Conservation (phyloP, 495 filamentous ascomycete species). For the Apiosordaria backusii region DNA sequence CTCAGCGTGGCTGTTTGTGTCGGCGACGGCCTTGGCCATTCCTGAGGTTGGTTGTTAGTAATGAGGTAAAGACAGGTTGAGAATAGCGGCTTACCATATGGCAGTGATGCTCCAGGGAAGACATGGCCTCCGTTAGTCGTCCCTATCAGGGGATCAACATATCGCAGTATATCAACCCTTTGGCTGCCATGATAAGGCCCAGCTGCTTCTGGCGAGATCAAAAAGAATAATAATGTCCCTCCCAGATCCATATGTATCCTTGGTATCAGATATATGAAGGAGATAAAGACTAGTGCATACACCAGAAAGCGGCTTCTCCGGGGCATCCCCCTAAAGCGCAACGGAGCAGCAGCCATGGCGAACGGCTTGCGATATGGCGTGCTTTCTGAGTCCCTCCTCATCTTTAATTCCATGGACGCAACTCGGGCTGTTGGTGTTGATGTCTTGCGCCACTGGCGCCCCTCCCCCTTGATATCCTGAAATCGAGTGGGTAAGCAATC, state of each 20-base stretch:
- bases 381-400: neutral
- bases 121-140: slow-evolving; percentile 66
- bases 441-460: no score
- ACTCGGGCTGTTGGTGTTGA: neutral
- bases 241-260: slow-evolving; percentile 22
- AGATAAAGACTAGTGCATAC: slow-evolving; percentile 28
- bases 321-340: slow-evolving; percentile 34
- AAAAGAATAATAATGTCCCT: slow-evolving; percentile 17
- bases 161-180: slow-evolving; percentile 35
- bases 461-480: neutral
- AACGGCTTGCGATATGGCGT: slow-evolving; percentile 24
- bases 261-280: slow-evolving; percentile 29
- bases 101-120: slow-evolving; percentile 66
- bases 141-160: slow-evolving; percentile 57
- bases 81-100: slow-evolving; percentile 51
- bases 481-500: neutral
- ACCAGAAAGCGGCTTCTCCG: slow-evolving; percentile 36
- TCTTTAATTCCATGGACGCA: neutral
- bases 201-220: slow-evolving; percentile 28
- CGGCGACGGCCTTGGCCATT: slow-evolving; percentile 71
- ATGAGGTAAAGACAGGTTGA: neutral
- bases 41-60: slow-evolving; percentile 25
- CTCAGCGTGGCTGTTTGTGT: slow-evolving; percentile 52
- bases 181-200: slow-evolving; percentile 17
- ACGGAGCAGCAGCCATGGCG: slow-evolving; percentile 22